phyloP scores from a whole-genome alignment of 495 filamentous ascomycete genomes.

The Elaphomyces granulatus region DNA sequence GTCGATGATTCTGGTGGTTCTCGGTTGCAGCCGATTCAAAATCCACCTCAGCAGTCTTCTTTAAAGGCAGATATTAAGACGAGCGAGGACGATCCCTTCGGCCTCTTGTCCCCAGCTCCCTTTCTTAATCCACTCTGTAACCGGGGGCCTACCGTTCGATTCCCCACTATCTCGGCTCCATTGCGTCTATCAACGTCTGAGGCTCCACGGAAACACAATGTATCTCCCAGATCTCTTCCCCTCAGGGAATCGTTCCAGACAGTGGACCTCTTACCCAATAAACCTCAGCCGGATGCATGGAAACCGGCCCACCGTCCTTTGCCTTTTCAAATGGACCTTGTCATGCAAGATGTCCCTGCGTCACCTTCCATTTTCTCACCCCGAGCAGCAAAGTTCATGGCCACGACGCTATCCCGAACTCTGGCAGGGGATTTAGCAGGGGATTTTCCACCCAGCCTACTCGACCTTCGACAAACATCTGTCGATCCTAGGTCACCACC shows the following conservation, averaged over 20 bases:
- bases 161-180: not conserved
- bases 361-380: slow-evolving; percentile 33
- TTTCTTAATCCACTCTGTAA: not conserved
- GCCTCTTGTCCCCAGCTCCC: not conserved
- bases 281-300: slow-evolving; percentile 3
- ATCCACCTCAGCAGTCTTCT: not conserved
- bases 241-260: slow-evolving; percentile 27
- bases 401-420: slow-evolving; percentile 22
- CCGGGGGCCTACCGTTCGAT: slow-evolving; percentile 7
- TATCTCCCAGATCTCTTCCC: slow-evolving; percentile 29
- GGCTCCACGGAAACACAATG: slow-evolving; percentile 23
- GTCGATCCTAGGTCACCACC: slow-evolving; percentile 36
- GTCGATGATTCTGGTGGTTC: slow-evolving; percentile 23
- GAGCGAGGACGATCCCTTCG: not conserved
- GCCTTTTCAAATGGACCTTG: slow-evolving; percentile 22
- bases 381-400: slow-evolving; percentile 33
- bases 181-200: not conserved
- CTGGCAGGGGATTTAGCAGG: slow-evolving; percentile 23
- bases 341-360: slow-evolving; percentile 24
- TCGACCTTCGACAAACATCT: slow-evolving; percentile 15
- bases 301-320: slow-evolving; percentile 10
- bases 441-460: slow-evolving; percentile 15
- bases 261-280: slow-evolving; percentile 6
- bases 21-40: slow-evolving; percentile 7
- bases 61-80: not conserved